Conservation (phyloP, 2,329 filamentous ascomycete genomes). For the Tricladium varicosporioides region DNA sequence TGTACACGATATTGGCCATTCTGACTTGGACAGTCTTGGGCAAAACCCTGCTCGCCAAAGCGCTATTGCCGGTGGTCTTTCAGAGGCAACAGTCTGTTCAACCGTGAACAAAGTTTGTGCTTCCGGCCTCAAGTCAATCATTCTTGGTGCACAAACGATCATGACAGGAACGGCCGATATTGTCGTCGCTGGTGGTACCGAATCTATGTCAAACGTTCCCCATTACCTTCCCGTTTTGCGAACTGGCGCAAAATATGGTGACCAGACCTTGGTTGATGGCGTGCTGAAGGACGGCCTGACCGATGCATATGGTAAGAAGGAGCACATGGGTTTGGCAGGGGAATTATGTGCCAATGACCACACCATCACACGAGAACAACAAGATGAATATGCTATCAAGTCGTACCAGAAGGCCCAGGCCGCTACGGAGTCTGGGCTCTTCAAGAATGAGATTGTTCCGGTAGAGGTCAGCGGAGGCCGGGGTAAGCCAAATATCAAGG, state of each 20-base stretch:
- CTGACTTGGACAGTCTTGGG: slow-evolving; percentile 63
- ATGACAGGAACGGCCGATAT: slow-evolving; percentile 92
- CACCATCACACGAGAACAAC: slow-evolving; percentile 74
- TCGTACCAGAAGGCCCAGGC: slow-evolving; percentile 92
- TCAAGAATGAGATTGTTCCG: slow-evolving; percentile 83
- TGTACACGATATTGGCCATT: background rate
- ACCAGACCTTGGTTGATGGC: slow-evolving; percentile 85
- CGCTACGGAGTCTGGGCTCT: slow-evolving; percentile 77
- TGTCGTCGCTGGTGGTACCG: slow-evolving; percentile 89
- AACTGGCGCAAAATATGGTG: slow-evolving; percentile 88
- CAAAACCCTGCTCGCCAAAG: slow-evolving; percentile 96
- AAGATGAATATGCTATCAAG: slow-evolving; percentile 94
- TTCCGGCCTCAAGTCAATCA: slow-evolving; percentile 89
- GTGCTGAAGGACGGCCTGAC: slow-evolving; percentile 93
- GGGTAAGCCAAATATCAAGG: slow-evolving; percentile 79
- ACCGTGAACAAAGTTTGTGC: slow-evolving; percentile 99
- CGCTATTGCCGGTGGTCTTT: slow-evolving; percentile 83
- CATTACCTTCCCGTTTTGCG: slow-evolving; percentile 92
- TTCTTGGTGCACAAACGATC: slow-evolving; percentile 94
- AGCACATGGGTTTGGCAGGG: slow-evolving; percentile 92
- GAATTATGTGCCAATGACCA: slow-evolving; percentile 91
- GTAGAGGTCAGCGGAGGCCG: slow-evolving; percentile 84
- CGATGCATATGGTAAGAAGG: slow-evolving; percentile 86
- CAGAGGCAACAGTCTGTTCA: slow-evolving; percentile 77
- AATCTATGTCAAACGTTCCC: slow-evolving; percentile 98